phyloP scores from a whole-genome alignment of 1,284 basidiomycete species.

The Phlebopus sp. region DNA sequence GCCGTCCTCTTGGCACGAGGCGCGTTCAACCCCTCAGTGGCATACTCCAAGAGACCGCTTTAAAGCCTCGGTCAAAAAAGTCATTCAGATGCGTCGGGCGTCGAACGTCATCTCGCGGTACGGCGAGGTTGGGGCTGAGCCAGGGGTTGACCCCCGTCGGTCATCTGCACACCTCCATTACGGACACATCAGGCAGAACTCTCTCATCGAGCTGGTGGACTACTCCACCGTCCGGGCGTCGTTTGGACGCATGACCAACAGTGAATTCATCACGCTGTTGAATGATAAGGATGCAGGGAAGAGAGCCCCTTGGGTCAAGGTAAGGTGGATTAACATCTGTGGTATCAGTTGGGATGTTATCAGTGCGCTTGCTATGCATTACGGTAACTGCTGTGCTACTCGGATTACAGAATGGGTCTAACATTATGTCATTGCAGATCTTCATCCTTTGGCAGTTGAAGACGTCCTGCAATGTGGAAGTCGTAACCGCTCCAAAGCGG shows the following conservation, averaged over 20 bases:
- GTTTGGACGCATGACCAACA: slow-evolving; percentile 52
- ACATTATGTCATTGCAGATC: slow-evolving; percentile 31
- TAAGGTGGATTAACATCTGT: slow-evolving; percentile 70
- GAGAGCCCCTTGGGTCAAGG: slow-evolving; percentile 55
- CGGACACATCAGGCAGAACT: slow-evolving; percentile 53
- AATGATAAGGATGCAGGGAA: slow-evolving; percentile 37
- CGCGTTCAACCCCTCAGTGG: background rate
- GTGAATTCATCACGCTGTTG: slow-evolving; percentile 52
- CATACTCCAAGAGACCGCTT: slow-evolving; percentile 46
- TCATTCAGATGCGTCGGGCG: slow-evolving; percentile 56
- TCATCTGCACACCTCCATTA: slow-evolving; percentile 48
- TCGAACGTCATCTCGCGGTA: slow-evolving; percentile 38
- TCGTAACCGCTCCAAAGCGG: slow-evolving; percentile 62
- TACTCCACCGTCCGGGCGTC: slow-evolving; percentile 55
- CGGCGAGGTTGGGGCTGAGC: slow-evolving; percentile 51
- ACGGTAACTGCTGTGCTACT: slow-evolving; percentile 22
- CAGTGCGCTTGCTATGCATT: slow-evolving; percentile 59
- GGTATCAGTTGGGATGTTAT: slow-evolving; percentile 73
- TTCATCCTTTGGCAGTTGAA: slow-evolving; percentile 69
- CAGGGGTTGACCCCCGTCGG: slow-evolving; percentile 58
- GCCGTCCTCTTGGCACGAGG: slow-evolving; percentile 1
- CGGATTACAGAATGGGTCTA: background rate
- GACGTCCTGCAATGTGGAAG: slow-evolving; percentile 58
- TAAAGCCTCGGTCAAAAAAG: slow-evolving; percentile 47
- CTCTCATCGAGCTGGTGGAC: slow-evolving; percentile 59